Base-by-base conservation (phyloP, 495 filamentous ascomycete genomes). In the Podospora fimiseda region DNA sequence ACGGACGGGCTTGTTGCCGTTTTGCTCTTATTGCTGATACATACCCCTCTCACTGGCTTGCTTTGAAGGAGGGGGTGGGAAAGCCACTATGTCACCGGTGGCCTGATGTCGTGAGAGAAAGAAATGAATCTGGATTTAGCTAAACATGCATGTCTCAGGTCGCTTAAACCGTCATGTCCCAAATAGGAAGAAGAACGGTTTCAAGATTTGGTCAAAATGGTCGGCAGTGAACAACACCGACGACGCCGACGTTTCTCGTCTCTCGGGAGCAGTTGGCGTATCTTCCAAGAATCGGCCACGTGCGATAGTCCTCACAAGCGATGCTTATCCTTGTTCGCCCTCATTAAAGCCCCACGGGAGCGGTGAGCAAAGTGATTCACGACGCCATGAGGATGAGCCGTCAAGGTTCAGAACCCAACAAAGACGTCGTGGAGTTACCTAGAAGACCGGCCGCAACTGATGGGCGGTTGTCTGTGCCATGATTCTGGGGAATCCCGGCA, bases 131-230 rank as follows among this genome's bases (percentile, higher is more conserved):
- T 33, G 24, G 43, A 39, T 41, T 49, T 19, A 38, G 44, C 43
- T 37, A 19, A 16, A 43, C 11, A 33, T 48, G 43, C 27, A 43
- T 48, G 54, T 56, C 53, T 52, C 49, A 57, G 49, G 24, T 43
- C 48, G 49, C 49, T 36, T 52, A 43, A 23, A 22, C 16, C 7
- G 15, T 41, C 23, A 36, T 45, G 19, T 3, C 42, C 42, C 15
- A 46, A 44, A 47, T 22, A 30, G 11, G 40, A 21, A 20, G 2
- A 15, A 40, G 30, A 7, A 30, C 9, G 24, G 16, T 27, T 48
- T 42, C 30, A 33, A 39, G 45, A 48, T 48, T 15, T 16, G 18
- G 36, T 14, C 11, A 16, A 27, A 19, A n/a, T 18, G 5, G 8
- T 41, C 11, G 3, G 39, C 14, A 41, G 5, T 18, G 39, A n/a